phyloP scores from a whole-genome alignment of 305 asterid genomes.

The Rubia tinctorum region DNA sequence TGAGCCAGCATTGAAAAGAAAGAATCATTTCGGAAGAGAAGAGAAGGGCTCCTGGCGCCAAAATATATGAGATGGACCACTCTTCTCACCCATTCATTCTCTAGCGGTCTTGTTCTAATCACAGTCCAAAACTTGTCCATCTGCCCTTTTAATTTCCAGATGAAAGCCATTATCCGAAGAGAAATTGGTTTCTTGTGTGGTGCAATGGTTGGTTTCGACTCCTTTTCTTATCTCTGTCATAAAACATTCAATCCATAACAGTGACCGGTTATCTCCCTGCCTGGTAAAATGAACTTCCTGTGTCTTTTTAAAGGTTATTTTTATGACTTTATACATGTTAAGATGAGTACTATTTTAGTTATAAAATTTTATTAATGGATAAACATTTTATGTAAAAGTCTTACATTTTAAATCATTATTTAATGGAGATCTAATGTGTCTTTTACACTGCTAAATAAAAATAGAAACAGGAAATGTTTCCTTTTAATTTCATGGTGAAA shows the following conservation, averaged over 20 bases:
- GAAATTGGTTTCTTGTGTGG: not conserved
- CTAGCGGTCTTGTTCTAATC: not conserved
- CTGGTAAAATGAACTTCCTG: too few species aligned
- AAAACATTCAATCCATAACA: not conserved
- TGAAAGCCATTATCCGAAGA: not conserved
- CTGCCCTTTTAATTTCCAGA: not conserved
- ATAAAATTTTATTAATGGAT: too few species aligned
- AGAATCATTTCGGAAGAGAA: not conserved
- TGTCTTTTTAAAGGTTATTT: not conserved
- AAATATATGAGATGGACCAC: slow-evolving; percentile 8
- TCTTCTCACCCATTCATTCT: not conserved
- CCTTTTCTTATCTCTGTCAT: not conserved
- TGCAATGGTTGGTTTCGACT: not conserved
- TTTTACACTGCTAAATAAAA: not conserved
- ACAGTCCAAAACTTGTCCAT: not conserved
- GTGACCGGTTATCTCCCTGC: not conserved
- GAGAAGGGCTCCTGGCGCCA: slow-evolving; percentile 4
- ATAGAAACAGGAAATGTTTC: not conserved
- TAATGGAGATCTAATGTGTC: too few species aligned
- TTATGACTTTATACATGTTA: not conserved
- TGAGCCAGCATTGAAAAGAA: not conserved
- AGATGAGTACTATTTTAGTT: too few species aligned
- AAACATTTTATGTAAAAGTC: too few species aligned
- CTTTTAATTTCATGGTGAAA: not conserved
- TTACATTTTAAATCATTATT: too few species aligned